Evolutionary conservation across 2,329 filamentous ascomycete genomes (phyloP).

Genomic region (Aspergillus flavus): DNA sequence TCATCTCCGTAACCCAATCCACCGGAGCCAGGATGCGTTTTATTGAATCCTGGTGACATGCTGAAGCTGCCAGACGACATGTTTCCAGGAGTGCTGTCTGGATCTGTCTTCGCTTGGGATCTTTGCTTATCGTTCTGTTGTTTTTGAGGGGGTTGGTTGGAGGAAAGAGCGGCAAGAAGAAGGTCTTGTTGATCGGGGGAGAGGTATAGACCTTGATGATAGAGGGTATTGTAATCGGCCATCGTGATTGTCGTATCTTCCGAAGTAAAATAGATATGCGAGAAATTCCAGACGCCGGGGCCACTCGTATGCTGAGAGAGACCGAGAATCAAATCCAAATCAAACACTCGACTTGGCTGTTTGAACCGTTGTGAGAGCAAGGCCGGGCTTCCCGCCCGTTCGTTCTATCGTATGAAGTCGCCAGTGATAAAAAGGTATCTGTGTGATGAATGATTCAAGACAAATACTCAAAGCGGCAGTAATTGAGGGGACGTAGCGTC

Average conservation of each 20-base stretch:
- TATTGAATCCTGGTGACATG: slow-evolving; percentile 37
- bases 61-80: slow-evolving; percentile 48
- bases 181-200: slow-evolving; percentile 77
- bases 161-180: slow-evolving; percentile 74
- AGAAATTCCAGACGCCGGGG: neutral
- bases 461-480: neutral
- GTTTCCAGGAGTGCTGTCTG: slow-evolving; percentile 40
- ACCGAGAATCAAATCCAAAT: neutral
- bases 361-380: slow-evolving; percentile 9
- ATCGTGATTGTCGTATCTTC: slow-evolving; percentile 26
- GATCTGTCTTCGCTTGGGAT: slow-evolving; percentile 26
- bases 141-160: slow-evolving; percentile 57
- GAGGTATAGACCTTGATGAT: slow-evolving; percentile 64
- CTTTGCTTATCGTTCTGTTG: slow-evolving; percentile 24
- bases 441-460: neutral
- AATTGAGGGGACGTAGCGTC: neutral
- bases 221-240: slow-evolving; percentile 43
- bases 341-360: neutral
- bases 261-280: neutral
- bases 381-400: slow-evolving; percentile 41
- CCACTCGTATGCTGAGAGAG: neutral
- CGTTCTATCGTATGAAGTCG: slow-evolving; percentile 21
- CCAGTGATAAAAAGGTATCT: slow-evolving; percentile 4
- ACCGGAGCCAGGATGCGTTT: slow-evolving; percentile 40
- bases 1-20: slow-evolving; percentile 58